Evolutionary conservation across 2,329 filamentous ascomycete genomes (phyloP).

Genomic region (Trichophyton simii): DNA sequence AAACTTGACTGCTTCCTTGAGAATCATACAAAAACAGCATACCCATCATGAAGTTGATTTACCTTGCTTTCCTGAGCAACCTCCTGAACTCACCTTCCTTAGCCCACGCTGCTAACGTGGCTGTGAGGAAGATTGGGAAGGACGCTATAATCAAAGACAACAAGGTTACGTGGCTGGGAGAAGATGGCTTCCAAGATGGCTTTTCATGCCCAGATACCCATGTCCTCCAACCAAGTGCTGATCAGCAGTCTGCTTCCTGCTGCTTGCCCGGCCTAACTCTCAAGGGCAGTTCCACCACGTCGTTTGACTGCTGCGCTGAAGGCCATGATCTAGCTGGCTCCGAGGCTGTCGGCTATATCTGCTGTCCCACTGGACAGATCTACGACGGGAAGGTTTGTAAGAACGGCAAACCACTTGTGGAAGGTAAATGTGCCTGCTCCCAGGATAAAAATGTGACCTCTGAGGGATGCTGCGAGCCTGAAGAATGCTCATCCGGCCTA

Average conservation of each 20-base stretch:
- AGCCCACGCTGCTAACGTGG: not conserved
- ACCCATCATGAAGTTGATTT: not conserved
- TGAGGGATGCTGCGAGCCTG: conserved; percentile 1
- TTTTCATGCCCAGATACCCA: conserved; percentile 2
- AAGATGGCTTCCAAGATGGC: not conserved
- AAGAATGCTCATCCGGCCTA: conserved; percentile 2
- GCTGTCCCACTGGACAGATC: not conserved
- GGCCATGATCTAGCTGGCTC: conserved; percentile 3
- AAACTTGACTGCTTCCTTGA: not conserved
- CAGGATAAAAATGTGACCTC: not conserved
- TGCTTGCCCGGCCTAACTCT: not conserved
- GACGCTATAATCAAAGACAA: not conserved
- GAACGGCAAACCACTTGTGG: not conserved
- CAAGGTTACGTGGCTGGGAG: not conserved
- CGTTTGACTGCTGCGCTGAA: conserved; percentile 3
- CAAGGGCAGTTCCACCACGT: not conserved
- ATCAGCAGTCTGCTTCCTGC: not conserved
- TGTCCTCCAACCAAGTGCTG: not conserved
- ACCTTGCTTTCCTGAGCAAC: not conserved
- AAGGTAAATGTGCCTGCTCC: not conserved
- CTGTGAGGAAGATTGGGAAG: not conserved
- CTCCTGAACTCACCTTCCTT: not conserved
- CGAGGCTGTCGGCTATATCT: not conserved
- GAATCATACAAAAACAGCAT: not conserved
- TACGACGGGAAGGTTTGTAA: conserved; percentile 2